phyloP scores from a whole-genome alignment of 176 grass and related monocot species.

The Oryza brachyantha region DNA sequence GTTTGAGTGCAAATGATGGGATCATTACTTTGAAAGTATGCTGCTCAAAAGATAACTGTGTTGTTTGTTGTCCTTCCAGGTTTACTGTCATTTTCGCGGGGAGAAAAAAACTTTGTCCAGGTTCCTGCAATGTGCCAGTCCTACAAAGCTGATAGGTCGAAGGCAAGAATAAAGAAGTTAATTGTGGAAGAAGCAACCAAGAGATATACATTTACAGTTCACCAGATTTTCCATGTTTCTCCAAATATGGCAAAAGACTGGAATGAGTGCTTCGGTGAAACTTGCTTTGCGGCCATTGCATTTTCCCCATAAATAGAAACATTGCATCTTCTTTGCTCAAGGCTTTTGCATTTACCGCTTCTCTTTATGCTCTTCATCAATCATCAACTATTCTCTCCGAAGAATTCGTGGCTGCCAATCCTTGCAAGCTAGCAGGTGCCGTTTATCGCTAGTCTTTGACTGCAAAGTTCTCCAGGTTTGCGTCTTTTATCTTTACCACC shows the following conservation, averaged over 20 bases:
- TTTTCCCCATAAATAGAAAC: conserved; percentile 50
- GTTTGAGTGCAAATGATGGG: background rate
- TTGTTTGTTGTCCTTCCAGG: conserved; percentile 19
- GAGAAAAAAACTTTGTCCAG: conserved; percentile 12
- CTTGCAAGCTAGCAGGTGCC: conserved; percentile 15
- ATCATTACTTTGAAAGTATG: conserved; percentile 2
- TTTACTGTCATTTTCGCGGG: conserved; percentile 22
- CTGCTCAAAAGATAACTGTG: background rate
- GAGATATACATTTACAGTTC: conserved; percentile 47
- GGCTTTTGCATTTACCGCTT: conserved; percentile 34
- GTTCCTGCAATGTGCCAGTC: conserved; percentile 17
- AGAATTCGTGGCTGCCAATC: background rate
- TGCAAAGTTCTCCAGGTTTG: background rate
- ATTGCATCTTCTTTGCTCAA: conserved; percentile 54
- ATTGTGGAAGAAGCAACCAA: conserved; percentile 78
- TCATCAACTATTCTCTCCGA: conserved; percentile 13
- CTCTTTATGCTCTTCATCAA: conserved; percentile 39
- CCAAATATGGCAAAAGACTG: conserved; percentile 50
- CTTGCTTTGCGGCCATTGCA: conserved; percentile 66
- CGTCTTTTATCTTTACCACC: conserved; percentile 21
- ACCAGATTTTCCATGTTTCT: conserved; percentile 48
- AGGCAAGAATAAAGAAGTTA: conserved; percentile 98
- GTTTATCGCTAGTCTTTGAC: background rate
- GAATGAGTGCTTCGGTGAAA: conserved; percentile 77
- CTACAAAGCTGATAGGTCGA: conserved; percentile 36